These are phyloP conservation scores for Hyaloscypha finlandica DNA, from an alignment of 495 filamentous ascomycete genomes.

Conservation along the genomic window DNA sequence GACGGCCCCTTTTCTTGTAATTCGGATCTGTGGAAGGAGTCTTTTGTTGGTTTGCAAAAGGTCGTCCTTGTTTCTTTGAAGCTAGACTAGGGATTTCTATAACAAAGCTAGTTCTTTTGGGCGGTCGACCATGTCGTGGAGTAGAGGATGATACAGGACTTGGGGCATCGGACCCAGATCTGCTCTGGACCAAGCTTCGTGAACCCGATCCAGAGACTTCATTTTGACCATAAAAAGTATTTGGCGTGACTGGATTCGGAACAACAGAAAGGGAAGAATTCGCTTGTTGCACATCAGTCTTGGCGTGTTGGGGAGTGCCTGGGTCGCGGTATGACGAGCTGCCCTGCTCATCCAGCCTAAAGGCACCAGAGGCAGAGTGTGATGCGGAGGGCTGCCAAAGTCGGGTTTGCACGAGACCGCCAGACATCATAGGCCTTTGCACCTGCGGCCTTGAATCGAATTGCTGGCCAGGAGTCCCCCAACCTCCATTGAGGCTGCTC, in stretches of 20 bases:
- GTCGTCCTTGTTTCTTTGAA: not conserved
- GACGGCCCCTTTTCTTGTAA: slow-evolving; percentile 18
- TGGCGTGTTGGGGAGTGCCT: not conserved
- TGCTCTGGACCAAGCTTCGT: not conserved
- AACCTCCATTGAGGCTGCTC: not conserved
- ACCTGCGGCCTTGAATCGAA: not conserved
- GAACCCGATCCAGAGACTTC: not conserved
- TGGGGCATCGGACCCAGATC: not conserved
- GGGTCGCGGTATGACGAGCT: not conserved
- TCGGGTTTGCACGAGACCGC: not conserved
- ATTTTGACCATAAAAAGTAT: not conserved
- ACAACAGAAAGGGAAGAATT: not conserved
- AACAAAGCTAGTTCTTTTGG: not conserved
- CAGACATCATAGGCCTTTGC: not conserved
- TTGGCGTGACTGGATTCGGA: not conserved
- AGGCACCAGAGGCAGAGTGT: not conserved
- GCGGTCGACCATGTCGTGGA: not conserved
- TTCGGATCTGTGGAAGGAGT: not conserved
- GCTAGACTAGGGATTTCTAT: not conserved
- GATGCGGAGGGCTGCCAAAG: not conserved
- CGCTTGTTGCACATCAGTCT: not conserved
- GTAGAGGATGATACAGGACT: not conserved
- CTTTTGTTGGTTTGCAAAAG: not conserved
- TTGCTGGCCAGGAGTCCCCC: not conserved
- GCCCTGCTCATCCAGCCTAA: not conserved